Base-by-base conservation (phyloP, 805 yeast species). In the Candida schatavii region DNA sequence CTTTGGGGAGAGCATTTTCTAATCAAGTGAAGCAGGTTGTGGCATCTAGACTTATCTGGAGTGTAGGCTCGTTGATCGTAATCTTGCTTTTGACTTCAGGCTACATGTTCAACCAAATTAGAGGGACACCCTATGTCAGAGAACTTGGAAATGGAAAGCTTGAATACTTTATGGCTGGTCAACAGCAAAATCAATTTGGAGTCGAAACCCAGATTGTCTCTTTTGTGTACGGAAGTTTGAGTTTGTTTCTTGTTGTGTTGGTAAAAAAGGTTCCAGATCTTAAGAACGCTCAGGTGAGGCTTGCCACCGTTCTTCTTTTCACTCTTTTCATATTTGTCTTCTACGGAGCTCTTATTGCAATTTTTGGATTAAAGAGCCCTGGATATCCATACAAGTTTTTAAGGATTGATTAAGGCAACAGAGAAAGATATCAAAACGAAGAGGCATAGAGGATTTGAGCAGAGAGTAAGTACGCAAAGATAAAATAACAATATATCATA, bases 31-130 rank as follows among this genome's bases (percentile, higher is more conserved):
- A 50, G 2, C 48, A 61, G 13, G 37, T 86, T 4, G 35, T 80
- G 10, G 62, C 67, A 20, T 75, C 79, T 31, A 81, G 74, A 51
- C 65, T 75, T 37, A 55, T 86, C 30, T 93, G 98, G 97, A 84
- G 86, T 34, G 77, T 80, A 2, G 35, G 77, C 9, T 74, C 86
- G 3, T 69, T 86, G n/a, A 67, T 85, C 43, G 52, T 77, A 15
- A 75, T 87, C 28, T 68, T 90, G 45, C 66, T 89, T 51, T 86
- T 90, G 71, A 80, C 78, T 37, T 72, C 91, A 5, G 99, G 99
- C 14, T 85, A 89, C 66, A 93, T 93, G 99, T 93, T 81, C 75
- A 90, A 88, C 61, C 77, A 78, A 50, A 93, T 93, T 48, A 80
- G 97, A 62, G 76, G 77, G 29, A 74, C 83, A 5, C 89, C 75